Conservation (phyloP, 495 filamentous ascomycete genomes). For the Sporormia fimetaria region DNA sequence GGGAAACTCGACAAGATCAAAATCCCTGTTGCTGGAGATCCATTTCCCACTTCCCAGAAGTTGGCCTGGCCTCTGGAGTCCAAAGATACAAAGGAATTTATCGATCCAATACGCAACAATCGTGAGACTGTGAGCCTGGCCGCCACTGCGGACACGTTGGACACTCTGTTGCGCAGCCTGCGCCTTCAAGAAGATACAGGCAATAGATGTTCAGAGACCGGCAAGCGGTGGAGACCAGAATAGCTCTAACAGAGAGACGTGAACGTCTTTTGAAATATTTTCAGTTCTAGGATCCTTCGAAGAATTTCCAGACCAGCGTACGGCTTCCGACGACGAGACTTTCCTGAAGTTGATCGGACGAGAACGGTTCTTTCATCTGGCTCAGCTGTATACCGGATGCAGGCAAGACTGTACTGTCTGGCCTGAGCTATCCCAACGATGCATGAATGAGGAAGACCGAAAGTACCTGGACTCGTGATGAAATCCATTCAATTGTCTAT, state of each 20-base stretch:
- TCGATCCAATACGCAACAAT: constrained; percentile 6
- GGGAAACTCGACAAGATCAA: background rate
- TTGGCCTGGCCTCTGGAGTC: background rate
- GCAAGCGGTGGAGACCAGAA: background rate
- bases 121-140: constrained; percentile 19
- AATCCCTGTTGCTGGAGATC: background rate
- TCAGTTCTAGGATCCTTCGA: constrained; percentile 20
- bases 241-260: constrained; percentile 10
- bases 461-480: too few species aligned
- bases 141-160: background rate
- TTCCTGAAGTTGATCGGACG: constrained; percentile 14
- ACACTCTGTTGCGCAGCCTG: constrained; percentile 1
- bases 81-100: background rate
- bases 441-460: too few species aligned
- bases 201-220: background rate
- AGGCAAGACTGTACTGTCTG: constrained; percentile 36
- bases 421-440: constrained; percentile 23
- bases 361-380: constrained; percentile 28
- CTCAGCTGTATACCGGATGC: constrained; percentile 35
- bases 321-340: constrained; percentile 19
- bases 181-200: background rate
- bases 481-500: too few species aligned
- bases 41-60: background rate
- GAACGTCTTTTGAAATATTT: constrained; percentile 28
- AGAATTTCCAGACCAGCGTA: constrained; percentile 25